Percentiles rank a stretch among this genome's conserved stretches.
Conservation (phyloP, 306 rosid species). For the Vicia faba region DNA sequence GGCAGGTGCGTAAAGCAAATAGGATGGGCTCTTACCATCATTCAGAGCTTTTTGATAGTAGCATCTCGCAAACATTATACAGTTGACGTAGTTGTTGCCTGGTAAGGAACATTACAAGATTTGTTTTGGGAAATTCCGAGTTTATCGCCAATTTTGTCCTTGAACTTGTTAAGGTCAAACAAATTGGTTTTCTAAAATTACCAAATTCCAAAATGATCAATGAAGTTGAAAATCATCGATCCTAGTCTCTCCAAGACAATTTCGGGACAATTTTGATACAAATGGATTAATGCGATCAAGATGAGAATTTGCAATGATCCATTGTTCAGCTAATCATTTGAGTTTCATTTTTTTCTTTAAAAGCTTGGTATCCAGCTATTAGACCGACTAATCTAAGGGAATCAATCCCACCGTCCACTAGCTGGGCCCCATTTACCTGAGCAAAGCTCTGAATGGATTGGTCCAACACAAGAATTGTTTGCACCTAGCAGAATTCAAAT, state of each 20-base stretch:
- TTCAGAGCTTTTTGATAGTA: conserved; percentile 82
- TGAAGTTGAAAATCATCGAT: not conserved
- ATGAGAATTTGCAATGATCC: too few species aligned
- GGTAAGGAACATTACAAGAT: conserved; percentile 52
- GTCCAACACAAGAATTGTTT: too few species aligned
- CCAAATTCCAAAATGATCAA: not conserved
- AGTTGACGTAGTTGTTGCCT: conserved; percentile 95
- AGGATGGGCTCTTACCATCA: conserved; percentile 76
- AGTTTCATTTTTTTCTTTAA: too few species aligned
- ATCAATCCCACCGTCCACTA: too few species aligned
- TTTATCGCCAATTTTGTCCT: not conserved
- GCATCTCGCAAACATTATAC: conserved; percentile 99
- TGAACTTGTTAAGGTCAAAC: not conserved
- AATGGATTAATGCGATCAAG: not conserved
- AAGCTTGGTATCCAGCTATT: too few species aligned
- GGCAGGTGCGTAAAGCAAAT: conserved; percentile 79
- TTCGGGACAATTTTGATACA: not conserved
- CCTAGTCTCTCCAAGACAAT: not conserved
- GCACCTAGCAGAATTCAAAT: too few species aligned
- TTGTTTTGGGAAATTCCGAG: not conserved
- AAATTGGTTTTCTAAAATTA: too few species aligned
- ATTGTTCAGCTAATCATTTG: too few species aligned
- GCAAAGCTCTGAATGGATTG: too few species aligned
- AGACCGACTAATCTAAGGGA: too few species aligned
- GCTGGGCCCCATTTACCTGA: too few species aligned